Conservation (phyloP, 1,284 basidiomycete genomes). For the Porogramme epimiltina region DNA sequence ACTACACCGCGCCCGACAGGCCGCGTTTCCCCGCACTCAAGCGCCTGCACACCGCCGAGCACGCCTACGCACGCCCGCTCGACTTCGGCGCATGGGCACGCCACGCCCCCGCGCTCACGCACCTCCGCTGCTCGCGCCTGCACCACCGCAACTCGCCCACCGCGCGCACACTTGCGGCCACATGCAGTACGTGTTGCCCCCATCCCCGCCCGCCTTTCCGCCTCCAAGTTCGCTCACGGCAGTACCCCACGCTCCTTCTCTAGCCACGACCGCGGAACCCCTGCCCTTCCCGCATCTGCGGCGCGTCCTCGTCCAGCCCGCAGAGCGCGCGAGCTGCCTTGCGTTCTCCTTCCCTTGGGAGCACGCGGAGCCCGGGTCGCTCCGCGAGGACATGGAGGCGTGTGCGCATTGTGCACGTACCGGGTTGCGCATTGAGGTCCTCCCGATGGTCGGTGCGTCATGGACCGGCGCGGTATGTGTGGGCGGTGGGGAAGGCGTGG, state of each 20-base stretch:
- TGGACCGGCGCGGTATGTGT: no score
- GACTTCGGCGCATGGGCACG: conserved; percentile 12
- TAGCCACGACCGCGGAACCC: background rate
- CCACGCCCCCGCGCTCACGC: conserved; percentile 15
- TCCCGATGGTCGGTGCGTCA: background rate
- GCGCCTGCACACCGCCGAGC: conserved; percentile 14
- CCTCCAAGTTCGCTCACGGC: no score
- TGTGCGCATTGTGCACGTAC: background rate
- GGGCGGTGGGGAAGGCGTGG: no score
- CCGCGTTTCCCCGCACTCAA: conserved; percentile 12
- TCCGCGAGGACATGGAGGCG: background rate
- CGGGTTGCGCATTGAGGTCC: background rate
- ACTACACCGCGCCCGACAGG: background rate
- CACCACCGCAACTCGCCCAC: background rate
- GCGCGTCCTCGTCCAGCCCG: conserved; percentile 1
- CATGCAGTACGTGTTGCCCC: no score
- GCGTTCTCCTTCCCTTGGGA: no score
- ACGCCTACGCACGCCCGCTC: background rate
- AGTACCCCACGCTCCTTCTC: no score
- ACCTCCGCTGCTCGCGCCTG: conserved; percentile 1
- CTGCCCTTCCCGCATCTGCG: background rate
- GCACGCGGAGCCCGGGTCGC: background rate
- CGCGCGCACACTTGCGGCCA: background rate
- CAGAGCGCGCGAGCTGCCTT: no score
- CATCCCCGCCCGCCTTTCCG: no score